Conservation (phyloP, 768 basidiomycete genomes). For the Collybia sp. region DNA sequence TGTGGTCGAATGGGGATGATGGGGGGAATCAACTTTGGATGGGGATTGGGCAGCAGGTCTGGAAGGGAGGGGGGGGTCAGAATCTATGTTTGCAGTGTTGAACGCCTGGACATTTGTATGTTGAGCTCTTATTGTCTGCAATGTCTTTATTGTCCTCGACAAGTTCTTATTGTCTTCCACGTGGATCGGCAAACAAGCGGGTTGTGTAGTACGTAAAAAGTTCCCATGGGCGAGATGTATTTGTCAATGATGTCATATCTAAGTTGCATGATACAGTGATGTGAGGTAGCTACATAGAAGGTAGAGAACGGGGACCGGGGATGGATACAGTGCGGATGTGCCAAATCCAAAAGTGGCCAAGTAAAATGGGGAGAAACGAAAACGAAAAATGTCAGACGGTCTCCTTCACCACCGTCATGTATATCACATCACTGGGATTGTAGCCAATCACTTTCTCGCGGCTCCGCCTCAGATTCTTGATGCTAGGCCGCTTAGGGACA, state of each 20-base stretch:
- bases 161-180: neutral
- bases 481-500: slow-evolving; percentile 15
- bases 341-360: neutral
- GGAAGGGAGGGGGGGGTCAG: too few species aligned
- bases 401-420: slow-evolving; percentile 42
- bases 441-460: slow-evolving; percentile 14
- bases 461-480: slow-evolving; percentile 21
- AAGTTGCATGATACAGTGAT: neutral
- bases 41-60: too few species aligned
- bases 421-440: slow-evolving; percentile 27
- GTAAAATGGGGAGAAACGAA: neutral
- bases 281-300: neutral
- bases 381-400: slow-evolving; percentile 18
- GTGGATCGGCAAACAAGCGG: neutral
- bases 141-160: too few species aligned
- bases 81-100: too few species aligned
- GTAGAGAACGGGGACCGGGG: neutral
- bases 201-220: neutral
- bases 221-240: neutral
- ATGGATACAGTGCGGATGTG: neutral
- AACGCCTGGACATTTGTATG: too few species aligned
- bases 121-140: too few species aligned
- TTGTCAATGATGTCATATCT: neutral
- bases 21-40: too few species aligned
- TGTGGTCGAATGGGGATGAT: too few species aligned